Conservation (phyloP, 108 stramenopile species). For the Conticribra guillardii region DNA sequence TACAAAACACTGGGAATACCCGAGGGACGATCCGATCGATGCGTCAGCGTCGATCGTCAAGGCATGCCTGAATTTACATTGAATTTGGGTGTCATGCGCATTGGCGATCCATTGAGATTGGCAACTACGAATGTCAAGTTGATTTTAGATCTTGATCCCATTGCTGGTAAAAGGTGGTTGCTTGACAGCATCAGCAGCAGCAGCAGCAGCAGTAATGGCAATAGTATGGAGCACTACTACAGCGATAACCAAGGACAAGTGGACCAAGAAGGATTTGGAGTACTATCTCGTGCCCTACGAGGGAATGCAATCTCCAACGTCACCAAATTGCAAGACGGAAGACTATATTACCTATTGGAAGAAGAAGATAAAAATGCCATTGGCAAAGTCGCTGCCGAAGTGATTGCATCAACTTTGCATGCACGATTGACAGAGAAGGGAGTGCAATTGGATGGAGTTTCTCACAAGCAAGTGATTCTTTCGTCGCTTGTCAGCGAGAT, state of each 20-base stretch:
- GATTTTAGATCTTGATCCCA: constrained; percentile 9
- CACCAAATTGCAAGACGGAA: neutral
- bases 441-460: constrained; percentile 13
- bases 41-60: constrained; percentile 20
- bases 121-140: neutral
- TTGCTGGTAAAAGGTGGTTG: neutral
- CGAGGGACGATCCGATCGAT: constrained; percentile 10
- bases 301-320: too few species aligned
- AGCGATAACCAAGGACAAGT: too few species aligned
- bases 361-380: constrained; percentile 15
- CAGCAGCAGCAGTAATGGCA: too few species aligned
- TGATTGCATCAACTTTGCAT: constrained; percentile 15
- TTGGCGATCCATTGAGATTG: constrained; percentile 12
- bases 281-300: too few species aligned
- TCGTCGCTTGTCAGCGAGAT: neutral
- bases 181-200: too few species aligned
- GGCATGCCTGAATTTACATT: constrained; percentile 11
- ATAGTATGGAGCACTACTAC: too few species aligned
- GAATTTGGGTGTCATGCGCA: constrained; percentile 30
- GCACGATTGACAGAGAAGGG: neutral
- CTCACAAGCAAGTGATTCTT: constrained; percentile 12
- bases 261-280: too few species aligned
- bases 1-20: constrained; percentile 15
- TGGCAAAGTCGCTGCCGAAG: constrained; percentile 19
- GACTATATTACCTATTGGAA: neutral